Base-by-base conservation (phyloP, 352 stramenopile species). In the Aphanomyces cochlioides region DNA sequence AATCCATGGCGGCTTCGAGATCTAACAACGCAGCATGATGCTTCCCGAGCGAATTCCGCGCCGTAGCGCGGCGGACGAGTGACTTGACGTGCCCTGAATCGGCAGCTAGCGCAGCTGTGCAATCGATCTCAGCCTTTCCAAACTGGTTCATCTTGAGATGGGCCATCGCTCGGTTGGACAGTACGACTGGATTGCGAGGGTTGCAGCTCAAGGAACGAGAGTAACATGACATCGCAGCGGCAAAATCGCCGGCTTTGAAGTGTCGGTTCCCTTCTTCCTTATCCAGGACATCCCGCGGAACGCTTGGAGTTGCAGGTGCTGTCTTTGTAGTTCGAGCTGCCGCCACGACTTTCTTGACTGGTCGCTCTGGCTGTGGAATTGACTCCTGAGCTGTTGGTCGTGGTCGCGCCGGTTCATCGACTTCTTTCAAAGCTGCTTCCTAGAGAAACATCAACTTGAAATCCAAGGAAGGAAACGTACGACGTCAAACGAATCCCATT, bases 121-220 rank as follows among this genome's bases (percentile, higher is more conserved):
- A 97, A 78, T 98, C 93, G 37, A 89, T 77, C 72, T 98, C 89
- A n/a, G 92, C 92, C 58, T 90, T 88, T 5, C 76, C 75, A 74
- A 89, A 95, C 67, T 96, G 80, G 37, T 83, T 79, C 56, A 96
- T 92, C 77, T 96, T 93, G 64, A 97, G 70, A 43, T 90, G 87
- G 7, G 85, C 89, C 82, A 98, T 95, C 17, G 94, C 92, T 7
- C 92, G 83, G 72, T 98, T 98, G 28, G 92, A 92, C 19, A 95
- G 79, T 45, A 96, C 81, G 53, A 94, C 74, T 0, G 79, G 78
- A 48, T 93, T 94, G 8, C 77, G 77, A 4, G 79, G 67, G 56
- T 93, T 80, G 65, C 88, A 87, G 0, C 85, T 81, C n/a, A 97
- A 74, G 12, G 82, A 90, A 1, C 84, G 78, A 19, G 92, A 96